Conservation (phyloP, 2,329 filamentous ascomycete genomes). For the Orbilia blumenaviensis region DNA sequence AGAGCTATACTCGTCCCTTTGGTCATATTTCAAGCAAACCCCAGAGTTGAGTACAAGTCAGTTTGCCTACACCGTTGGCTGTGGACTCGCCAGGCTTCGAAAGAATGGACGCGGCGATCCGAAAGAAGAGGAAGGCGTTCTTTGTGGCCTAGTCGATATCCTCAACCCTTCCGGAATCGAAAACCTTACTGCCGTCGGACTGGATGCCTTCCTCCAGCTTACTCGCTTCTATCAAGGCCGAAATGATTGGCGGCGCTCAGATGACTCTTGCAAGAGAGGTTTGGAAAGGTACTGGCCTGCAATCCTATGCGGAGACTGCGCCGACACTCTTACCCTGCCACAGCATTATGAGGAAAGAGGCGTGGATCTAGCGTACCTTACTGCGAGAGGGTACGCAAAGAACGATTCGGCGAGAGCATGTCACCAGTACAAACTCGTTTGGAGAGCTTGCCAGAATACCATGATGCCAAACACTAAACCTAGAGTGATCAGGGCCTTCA, state of each 20-base stretch:
- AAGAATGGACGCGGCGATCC: constrained; percentile 17
- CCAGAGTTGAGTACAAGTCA: constrained; percentile 16
- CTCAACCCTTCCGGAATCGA: constrained; percentile 18
- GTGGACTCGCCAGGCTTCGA: constrained; percentile 19
- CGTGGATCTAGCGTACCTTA: constrained; percentile 13
- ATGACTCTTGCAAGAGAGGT: neutral
- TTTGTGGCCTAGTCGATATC: constrained; percentile 26
- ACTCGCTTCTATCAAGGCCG: constrained; percentile 13
- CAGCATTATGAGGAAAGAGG: constrained; percentile 24
- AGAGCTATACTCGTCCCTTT: constrained; percentile 23
- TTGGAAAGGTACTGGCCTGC: constrained; percentile 16
- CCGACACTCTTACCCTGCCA: constrained; percentile 17
- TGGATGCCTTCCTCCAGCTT: constrained; percentile 38
- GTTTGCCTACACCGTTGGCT: constrained; percentile 26
- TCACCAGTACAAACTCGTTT: constrained; percentile 19
- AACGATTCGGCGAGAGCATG: constrained; percentile 19
- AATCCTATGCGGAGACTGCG: neutral
- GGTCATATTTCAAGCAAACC: constrained; percentile 33
- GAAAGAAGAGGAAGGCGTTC: constrained; percentile 32
- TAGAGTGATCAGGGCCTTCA: constrained; percentile 27
- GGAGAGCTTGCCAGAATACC: constrained; percentile 29
- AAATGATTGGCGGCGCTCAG: neutral
- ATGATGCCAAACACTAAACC: constrained; percentile 31
- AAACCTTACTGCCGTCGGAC: neutral
- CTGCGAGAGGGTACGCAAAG: constrained; percentile 6